Conservation (phyloP, 176 grass and related monocot species). For the Tillandsia leiboldiana region DNA sequence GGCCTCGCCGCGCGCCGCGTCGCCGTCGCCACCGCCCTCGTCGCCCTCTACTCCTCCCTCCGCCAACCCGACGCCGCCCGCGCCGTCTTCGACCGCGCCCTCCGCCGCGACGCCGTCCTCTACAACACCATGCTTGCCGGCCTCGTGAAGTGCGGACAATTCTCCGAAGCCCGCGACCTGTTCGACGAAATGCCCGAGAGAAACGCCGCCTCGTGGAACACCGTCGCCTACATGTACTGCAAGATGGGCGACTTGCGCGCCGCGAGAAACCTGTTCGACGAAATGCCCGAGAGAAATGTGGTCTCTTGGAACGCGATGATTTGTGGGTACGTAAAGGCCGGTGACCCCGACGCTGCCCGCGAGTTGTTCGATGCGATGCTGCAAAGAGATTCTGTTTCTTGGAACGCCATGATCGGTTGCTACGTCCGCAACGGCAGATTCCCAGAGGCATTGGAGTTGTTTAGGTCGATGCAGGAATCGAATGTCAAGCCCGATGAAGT, state of each 20-base stretch:
- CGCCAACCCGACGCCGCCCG: too few species aligned
- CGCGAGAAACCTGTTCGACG: slow-evolving; percentile 34
- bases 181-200: slow-evolving; percentile 34
- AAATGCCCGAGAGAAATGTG: slow-evolving; percentile 18
- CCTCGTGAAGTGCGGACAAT: slow-evolving; percentile 11
- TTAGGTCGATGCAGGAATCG: not conserved
- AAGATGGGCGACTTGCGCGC: slow-evolving; percentile 16
- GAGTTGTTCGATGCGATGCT: slow-evolving; percentile 33
- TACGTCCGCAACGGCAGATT: slow-evolving; percentile 22
- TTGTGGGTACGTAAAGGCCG: slow-evolving; percentile 26
- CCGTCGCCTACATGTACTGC: slow-evolving; percentile 30
- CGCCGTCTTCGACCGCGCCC: too few species aligned
- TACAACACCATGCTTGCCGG: slow-evolving; percentile 41
- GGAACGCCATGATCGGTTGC: slow-evolving; percentile 47
- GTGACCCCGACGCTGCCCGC: slow-evolving; percentile 9
- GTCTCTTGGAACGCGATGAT: slow-evolving; percentile 58
- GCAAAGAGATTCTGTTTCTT: slow-evolving; percentile 18
- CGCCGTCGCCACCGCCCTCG: too few species aligned
- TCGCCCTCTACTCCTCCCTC: too few species aligned
- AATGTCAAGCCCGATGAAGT: slow-evolving; percentile 20
- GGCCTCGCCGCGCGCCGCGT: too few species aligned
- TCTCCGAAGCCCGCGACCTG: not conserved
- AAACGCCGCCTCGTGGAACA: slow-evolving; percentile 41
- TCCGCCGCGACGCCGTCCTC: slow-evolving; percentile 21
- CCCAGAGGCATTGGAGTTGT: slow-evolving; percentile 1